Evolutionary conservation across 768 basidiomycete species (phyloP).

Genomic region (Imleria badia): DNA sequence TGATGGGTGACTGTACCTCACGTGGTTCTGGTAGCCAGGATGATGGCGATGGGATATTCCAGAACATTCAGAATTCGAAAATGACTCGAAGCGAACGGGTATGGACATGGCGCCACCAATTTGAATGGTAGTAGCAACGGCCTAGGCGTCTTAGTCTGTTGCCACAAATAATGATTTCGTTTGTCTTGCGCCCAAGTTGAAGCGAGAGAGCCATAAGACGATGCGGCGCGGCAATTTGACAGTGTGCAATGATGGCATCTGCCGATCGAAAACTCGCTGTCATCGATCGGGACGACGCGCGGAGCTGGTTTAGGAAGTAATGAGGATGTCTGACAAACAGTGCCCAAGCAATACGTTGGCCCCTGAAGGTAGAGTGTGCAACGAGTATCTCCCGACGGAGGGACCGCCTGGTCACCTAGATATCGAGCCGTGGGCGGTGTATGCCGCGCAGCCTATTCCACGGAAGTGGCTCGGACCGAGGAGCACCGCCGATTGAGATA

Average conservation of each 20-base stretch:
- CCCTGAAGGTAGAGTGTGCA: neutral
- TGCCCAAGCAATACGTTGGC: neutral
- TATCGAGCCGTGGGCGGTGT: neutral
- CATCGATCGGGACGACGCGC: constrained; percentile 14
- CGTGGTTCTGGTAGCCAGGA: constrained; percentile 9
- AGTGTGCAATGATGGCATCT: constrained; percentile 17
- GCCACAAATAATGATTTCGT: neutral
- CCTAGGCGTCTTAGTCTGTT: neutral
- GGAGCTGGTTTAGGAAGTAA: constrained; percentile 18
- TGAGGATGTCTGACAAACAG: neutral
- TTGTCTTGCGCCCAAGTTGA: neutral
- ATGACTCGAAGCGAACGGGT: neutral
- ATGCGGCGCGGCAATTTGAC: constrained; percentile 2
- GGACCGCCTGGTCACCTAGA: neutral
- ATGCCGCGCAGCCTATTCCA: neutral
- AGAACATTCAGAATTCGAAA: constrained; percentile 15
- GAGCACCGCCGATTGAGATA: neutral
- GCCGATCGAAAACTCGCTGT: constrained; percentile 21
- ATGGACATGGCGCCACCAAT: neutral
- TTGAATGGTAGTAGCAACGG: neutral
- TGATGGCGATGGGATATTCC: constrained; percentile 11
- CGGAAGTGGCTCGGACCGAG: neutral
- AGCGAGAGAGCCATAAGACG: neutral
- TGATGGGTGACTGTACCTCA: constrained; percentile 4
- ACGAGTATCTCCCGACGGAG: neutral